Base-by-base conservation (phyloP, 306 rosid species). In the Hylodesmum podocarpum region DNA sequence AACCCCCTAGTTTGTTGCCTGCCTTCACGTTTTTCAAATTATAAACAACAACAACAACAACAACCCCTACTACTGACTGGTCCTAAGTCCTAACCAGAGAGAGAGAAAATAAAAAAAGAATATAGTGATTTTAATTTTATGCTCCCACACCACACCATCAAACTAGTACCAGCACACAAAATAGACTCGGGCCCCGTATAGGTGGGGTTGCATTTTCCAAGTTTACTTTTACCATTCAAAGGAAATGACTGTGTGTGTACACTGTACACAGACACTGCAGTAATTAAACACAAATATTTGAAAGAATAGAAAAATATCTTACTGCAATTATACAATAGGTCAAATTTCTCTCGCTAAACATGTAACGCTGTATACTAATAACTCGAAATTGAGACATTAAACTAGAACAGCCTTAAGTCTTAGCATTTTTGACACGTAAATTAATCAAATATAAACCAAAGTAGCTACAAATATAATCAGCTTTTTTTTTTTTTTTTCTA, bases 11-110 rank as follows among this genome's bases (percentile, higher is more conserved):
- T 71, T 73, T 66, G 54, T 70, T 83, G 67, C 55, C 68, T 86
- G 79, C 85, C 84, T 91, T 87, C 79, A 82, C 87, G 83, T 84
- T 88, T 83, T 84, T 78, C 87, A 86, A 86, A 88, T 75, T 85
- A 81, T 75, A 77, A 85, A 81, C 86, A 72, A 84, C 57, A n/a
- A n/a, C n/a, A n/a, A n/a, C n/a, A n/a, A n/a, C n/a, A n/a, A n/a
- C n/a, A n/a, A n/a, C n/a, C n/a, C n/a, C n/a, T n/a, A n/a, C n/a
- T n/a, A n/a, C n/a, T n/a, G n/a, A n/a, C n/a, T n/a, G n/a, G n/a
- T 57, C 58, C 71, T 47, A 41, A 82, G 71, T 46, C 68, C 79
- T 70, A 24, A 43, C 75, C 73, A 18, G 40, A 75, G 66, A 61
- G 58, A 64, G 54, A 57, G 55, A 37, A 33, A 76, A n/a, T n/a